A percentile compares a stretch with the other conserved stretches of the same genome.
Conservation (phyloP, 129 eudicot species). For the Tagetes patula region DNA sequence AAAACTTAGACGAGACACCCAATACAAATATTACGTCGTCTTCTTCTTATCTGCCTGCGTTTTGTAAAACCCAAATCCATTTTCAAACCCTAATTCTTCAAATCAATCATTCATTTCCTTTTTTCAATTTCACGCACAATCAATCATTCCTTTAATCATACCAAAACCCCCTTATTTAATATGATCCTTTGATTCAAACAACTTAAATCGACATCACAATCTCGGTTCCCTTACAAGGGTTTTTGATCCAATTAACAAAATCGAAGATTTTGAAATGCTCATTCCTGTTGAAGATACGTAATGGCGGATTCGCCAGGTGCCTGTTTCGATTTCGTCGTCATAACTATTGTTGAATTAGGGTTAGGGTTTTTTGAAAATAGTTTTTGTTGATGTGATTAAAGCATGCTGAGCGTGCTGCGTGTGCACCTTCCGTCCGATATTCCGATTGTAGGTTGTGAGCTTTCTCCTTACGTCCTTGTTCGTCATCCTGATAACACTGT, state of each 20-base stretch:
- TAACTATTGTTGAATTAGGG: slow-evolving; percentile 25
- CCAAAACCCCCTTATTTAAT: background rate
- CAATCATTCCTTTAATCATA: background rate
- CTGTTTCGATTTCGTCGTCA: slow-evolving; percentile 44
- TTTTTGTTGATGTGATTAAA: slow-evolving; percentile 14
- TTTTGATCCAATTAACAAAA: slow-evolving; percentile 22
- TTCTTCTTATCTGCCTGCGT: slow-evolving; percentile 23
- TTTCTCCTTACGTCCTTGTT: slow-evolving; percentile 63
- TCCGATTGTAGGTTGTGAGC: slow-evolving; percentile 88
- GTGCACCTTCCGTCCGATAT: slow-evolving; percentile 87
- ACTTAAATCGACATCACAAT: slow-evolving; percentile 8
- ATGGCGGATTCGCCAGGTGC: slow-evolving; percentile 83
- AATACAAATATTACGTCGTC: slow-evolving; percentile 20
- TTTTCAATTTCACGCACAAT: slow-evolving; percentile 1
- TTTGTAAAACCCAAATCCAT: slow-evolving; percentile 30
- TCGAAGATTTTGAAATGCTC: slow-evolving; percentile 47
- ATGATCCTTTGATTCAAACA: background rate
- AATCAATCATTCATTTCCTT: slow-evolving; percentile 11
- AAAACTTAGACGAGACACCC: background rate
- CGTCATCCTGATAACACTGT: slow-evolving; percentile 50
- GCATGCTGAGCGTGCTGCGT: slow-evolving; percentile 69
- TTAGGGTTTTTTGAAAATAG: slow-evolving; percentile 33
- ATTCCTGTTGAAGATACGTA: slow-evolving; percentile 48
- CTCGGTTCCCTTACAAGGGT: slow-evolving; percentile 11
- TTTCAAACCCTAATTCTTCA: slow-evolving; percentile 33